phyloP scores from a whole-genome alignment of 2,329 filamentous ascomycete species.

The Ascochyta viciae-villosae region DNA sequence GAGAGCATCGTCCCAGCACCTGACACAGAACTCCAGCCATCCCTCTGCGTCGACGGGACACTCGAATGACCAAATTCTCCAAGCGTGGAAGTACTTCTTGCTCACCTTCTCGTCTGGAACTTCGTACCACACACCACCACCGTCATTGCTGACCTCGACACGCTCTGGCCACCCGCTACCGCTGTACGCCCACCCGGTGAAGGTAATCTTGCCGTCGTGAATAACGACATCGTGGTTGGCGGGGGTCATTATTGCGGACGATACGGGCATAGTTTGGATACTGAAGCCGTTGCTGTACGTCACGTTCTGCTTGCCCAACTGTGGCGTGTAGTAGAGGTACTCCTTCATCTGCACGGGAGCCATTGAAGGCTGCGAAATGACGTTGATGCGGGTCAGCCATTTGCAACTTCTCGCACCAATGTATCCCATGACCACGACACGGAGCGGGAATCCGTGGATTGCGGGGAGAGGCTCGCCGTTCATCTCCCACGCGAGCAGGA shows the following conservation, averaged over 20 bases:
- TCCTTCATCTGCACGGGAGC: constrained; percentile 71
- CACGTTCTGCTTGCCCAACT: constrained; percentile 72
- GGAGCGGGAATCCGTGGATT: constrained; percentile 71
- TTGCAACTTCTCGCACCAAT: constrained; percentile 70
- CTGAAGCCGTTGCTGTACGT: constrained; percentile 66
- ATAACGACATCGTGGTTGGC: constrained; percentile 66
- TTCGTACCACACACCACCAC: constrained; percentile 69
- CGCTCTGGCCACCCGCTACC: constrained; percentile 61
- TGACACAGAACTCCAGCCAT: constrained; percentile 55
- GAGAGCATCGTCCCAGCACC: constrained; percentile 56
- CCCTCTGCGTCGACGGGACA: constrained; percentile 63
- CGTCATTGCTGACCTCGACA: constrained; percentile 69
- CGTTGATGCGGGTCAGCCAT: constrained; percentile 69
- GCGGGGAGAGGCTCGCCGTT: constrained; percentile 69
- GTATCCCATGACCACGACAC: constrained; percentile 69
- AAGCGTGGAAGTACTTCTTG: constrained; percentile 68
- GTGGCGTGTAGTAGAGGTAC: constrained; percentile 73
- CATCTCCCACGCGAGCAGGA: constrained; percentile 75
- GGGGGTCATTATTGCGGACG: constrained; percentile 70
- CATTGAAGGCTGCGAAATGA: constrained; percentile 61
- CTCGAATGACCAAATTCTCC: constrained; percentile 69
- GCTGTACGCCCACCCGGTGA: constrained; percentile 57
- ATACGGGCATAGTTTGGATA: constrained; percentile 77
- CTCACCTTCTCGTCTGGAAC: constrained; percentile 67
- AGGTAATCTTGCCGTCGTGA: constrained; percentile 65